These are phyloP conservation scores for Echeveria elegans DNA, from an alignment of 164 flowering plant species.

Conservation along the genomic window DNA sequence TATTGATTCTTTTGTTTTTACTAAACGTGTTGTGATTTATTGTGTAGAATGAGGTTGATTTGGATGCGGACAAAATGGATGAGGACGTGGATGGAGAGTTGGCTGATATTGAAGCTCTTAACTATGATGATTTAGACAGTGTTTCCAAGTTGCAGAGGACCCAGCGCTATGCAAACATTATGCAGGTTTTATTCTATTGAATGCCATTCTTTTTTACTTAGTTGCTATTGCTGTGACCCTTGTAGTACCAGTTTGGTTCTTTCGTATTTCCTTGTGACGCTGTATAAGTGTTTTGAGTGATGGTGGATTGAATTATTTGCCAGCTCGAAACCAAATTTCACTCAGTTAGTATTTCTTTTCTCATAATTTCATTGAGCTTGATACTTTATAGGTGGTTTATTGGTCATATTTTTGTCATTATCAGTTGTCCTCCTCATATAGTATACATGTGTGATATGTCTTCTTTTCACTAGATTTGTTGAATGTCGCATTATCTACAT, in stretches of 20 bases:
- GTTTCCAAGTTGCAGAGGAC: constrained; percentile 86
- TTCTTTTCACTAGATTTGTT: not conserved
- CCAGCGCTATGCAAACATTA: constrained; percentile 69
- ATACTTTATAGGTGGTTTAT: no score
- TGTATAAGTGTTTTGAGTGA: not conserved
- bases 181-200: constrained; percentile 50
- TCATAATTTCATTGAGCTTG: no score
- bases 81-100: constrained; percentile 74
- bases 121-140: constrained; percentile 86
- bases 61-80: constrained; percentile 56
- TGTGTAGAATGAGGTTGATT: constrained; percentile 52
- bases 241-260: no score
- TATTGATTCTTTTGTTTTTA: not conserved
- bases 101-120: constrained; percentile 65
- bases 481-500: no score
- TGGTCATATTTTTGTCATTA: no score
- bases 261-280: no score
- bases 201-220: not conserved
- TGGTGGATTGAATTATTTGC: not conserved
- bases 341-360: no score
- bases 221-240: no score
- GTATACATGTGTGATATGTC: not conserved
- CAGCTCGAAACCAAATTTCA: not conserved
- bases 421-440: no score
- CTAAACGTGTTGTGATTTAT: not conserved